phyloP scores from a whole-genome alignment of 1,284 basidiomycete genomes.

The Cryptococcus sp. region DNA sequence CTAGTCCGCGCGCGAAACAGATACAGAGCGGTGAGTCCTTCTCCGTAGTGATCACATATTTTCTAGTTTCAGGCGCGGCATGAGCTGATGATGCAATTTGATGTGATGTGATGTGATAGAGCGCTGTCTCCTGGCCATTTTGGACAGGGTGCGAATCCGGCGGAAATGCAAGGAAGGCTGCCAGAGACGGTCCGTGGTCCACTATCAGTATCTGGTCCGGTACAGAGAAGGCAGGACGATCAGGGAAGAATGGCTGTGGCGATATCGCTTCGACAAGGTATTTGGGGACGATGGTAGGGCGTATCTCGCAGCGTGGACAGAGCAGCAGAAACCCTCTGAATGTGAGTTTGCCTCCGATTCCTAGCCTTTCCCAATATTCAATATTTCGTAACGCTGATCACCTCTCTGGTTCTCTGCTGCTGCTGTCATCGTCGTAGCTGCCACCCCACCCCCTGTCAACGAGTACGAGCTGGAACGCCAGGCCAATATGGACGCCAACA shows the following conservation, averaged over 20 bases:
- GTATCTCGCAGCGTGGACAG: constrained; percentile 9
- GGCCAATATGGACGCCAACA: constrained; percentile 27
- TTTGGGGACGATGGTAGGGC: constrained; percentile 17
- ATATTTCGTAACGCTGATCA: not conserved
- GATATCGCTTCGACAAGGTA: not conserved
- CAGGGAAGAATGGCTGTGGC: constrained; percentile 13
- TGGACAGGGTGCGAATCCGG: constrained; percentile 6
- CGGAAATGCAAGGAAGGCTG: constrained; percentile 1
- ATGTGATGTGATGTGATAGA: not conserved
- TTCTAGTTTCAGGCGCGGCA: not conserved
- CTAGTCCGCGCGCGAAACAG: not conserved
- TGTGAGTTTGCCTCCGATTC: not conserved
- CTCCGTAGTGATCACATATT: not conserved
- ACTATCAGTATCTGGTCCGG: constrained; percentile 2
- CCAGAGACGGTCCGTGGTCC: not conserved
- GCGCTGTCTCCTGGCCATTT: constrained; percentile 11
- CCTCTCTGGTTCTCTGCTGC: not conserved
- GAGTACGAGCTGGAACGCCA: constrained; percentile 28
- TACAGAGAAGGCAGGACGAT: constrained; percentile 11
- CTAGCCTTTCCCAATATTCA: not conserved
- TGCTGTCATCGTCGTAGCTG: not conserved
- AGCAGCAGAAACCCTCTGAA: constrained; percentile 3
- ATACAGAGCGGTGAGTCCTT: not conserved
- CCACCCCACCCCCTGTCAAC: not conserved
- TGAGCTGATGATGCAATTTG: not conserved